Evolutionary conservation across 2,329 filamentous ascomycete genomes (phyloP), one percentile per base, ranked within the genome.

Genomic region (Proliferodiscus dingleyae): DNA sequence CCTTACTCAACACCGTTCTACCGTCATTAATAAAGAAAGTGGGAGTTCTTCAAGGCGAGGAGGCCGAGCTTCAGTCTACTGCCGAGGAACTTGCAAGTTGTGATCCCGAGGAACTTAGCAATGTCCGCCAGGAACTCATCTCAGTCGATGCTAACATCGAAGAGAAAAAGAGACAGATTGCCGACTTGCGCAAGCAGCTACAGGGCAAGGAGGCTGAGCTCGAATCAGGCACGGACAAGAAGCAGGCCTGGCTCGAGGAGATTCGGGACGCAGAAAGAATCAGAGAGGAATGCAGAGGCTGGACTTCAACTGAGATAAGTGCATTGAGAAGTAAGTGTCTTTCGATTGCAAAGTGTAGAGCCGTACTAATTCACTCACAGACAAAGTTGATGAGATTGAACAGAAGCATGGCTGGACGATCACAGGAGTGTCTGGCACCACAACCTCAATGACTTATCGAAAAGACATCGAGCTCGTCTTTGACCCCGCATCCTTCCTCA

Each of bases 201-300:
- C 71, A 80, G 42, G 79, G 83, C 36, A 86, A 86, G 26, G 83
- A 87, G 50, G 65, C 72, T 2, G 72, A 74, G 7, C 80, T 91
- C 15, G 76, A 80, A 48, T 71, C 77, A 2, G 73, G 84, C 37
- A 71, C 75, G 6, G 74, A 81, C 47, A 76, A 80, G 58, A 95
- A 91, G 63, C 68, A 80, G 43, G 75, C 81, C 56, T 89, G 78
- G 54, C 60, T 84, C 23, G 75, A 79, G 22, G 86, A 93, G 38
- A 96, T 95, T 47, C 77, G 80, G 47, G 83, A 89, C 58, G 87
- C 90, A 0, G 89, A 96, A 64, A 83, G 81, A 53, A 74, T 94
- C 21, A 80, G 87, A 51, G 89, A 96, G 63, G 87, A 95, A 59
- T 95, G 86, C 63, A 81, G 90, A 43, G 90, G 91, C 30, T 96